Evolutionary conservation across 352 stramenopile genomes (phyloP).

Genomic region (Globisporangium lucens): DNA sequence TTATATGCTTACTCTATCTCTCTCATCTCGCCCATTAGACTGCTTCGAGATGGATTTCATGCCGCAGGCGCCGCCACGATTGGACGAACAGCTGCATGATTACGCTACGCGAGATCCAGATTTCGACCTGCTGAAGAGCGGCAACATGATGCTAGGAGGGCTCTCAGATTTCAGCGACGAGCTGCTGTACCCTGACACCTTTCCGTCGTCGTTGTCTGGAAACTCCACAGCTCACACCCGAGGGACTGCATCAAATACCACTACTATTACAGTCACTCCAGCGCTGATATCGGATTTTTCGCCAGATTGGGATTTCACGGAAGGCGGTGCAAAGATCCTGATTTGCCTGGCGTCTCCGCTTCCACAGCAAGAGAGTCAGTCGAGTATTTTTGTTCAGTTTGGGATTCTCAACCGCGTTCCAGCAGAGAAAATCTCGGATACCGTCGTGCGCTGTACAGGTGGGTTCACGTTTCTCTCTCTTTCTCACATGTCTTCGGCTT

Average conservation of each 20-base stretch:
- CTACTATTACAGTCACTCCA: conserved; percentile 25
- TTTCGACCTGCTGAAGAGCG: conserved; percentile 17
- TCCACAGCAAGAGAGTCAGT: conserved; percentile 21
- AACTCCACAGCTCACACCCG: not conserved
- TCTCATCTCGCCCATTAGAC: conserved; percentile 13
- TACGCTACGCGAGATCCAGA: not conserved
- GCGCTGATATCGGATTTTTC: conserved; percentile 80
- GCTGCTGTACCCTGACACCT: conserved; percentile 30
- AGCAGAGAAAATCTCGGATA: conserved; percentile 67
- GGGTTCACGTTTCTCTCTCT: conserved; percentile 12
- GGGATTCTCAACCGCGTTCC: conserved; percentile 32
- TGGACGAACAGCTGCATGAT: not conserved
- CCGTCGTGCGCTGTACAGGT: conserved; percentile 76
- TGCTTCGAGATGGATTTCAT: conserved; percentile 55
- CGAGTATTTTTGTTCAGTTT: conserved; percentile 73
- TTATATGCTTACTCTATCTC: too few relatives aligned
- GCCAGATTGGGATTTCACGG: conserved; percentile 76
- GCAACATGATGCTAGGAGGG: conserved; percentile 11
- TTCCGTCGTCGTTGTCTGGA: not conserved
- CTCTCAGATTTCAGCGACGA: conserved; percentile 28
- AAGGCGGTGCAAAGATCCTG: conserved; percentile 79
- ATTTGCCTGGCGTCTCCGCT: conserved; percentile 65
- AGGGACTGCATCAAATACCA: not conserved
- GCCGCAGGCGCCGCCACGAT: conserved; percentile 9
- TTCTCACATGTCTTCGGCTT: not conserved